phyloP scores from a whole-genome alignment of 306 rosid genomes.

The Nissolia schottii region DNA sequence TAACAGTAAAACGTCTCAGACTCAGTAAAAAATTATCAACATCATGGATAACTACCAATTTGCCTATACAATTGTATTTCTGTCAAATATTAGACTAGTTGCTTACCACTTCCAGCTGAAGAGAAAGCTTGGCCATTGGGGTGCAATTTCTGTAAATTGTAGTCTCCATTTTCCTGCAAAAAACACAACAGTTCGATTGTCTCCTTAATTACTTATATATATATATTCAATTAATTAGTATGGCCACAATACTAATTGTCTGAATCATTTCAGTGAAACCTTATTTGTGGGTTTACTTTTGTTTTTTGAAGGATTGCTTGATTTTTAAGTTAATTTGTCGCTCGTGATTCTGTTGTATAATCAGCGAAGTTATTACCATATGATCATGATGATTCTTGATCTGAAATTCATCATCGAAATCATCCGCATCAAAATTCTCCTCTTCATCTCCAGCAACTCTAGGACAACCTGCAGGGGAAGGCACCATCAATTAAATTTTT shows the following conservation, averaged over 20 bases:
- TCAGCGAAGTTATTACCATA: constrained; percentile 37
- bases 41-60: constrained; percentile 7
- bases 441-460: constrained; percentile 87
- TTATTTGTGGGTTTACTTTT: neutral
- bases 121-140: constrained; percentile 61
- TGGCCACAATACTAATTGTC: neutral
- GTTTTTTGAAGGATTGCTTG: neutral
- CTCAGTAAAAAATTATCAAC: neutral
- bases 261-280: neutral
- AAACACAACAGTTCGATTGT: neutral
- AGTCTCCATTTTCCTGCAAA: constrained; percentile 68
- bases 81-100: neutral
- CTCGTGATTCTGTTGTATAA: neutral
- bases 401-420: constrained; percentile 82
- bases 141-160: constrained; percentile 49
- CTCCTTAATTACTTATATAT: neutral
- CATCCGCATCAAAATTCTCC: constrained; percentile 68
- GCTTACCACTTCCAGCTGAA: constrained; percentile 79
- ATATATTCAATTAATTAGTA: neutral
- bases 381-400: constrained; percentile 43
- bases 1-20: constrained; percentile 11
- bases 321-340: neutral
- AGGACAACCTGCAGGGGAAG: constrained; percentile 61
- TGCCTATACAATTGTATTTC: neutral
- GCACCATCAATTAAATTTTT: constrained; percentile 7